phyloP scores from a whole-genome alignment of 352 stramenopile genomes.

The Phytopythium oedochilum region DNA sequence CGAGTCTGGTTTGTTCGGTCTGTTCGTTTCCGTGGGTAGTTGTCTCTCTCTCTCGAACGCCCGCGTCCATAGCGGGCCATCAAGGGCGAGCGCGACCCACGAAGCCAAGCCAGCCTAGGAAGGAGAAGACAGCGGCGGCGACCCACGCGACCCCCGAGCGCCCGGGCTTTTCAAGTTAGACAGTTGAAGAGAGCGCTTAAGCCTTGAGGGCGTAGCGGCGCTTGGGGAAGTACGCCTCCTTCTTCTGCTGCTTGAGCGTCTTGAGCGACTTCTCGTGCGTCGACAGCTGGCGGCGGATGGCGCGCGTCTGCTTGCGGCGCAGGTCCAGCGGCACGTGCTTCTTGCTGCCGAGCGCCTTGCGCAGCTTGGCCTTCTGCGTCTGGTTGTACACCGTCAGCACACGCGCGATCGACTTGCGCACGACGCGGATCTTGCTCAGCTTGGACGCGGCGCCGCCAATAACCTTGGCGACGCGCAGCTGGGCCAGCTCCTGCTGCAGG shows the following conservation, averaged over 20 bases:
- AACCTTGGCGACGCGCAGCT: conserved; percentile 98
- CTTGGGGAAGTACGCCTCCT: conserved; percentile 95
- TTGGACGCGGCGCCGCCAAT: conserved; percentile 98
- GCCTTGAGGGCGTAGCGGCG: conserved; percentile 97
- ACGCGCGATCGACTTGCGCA: conserved; percentile 99
- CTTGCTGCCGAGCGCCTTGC: conserved; percentile 89
- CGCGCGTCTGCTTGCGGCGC: conserved; percentile 98
- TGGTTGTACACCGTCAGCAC: conserved; percentile 99
- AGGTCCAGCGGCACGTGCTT: conserved; percentile 99
- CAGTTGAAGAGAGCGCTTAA: conserved; percentile 52
- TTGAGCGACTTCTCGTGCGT: conserved; percentile 93
- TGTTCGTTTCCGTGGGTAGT: conserved; percentile 3
- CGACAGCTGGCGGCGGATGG: conserved; percentile 95
- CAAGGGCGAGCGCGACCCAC: not conserved
- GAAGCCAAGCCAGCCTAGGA: conserved; percentile 2
- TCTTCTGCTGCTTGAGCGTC: conserved; percentile 94
- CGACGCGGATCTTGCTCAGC: conserved; percentile 99
- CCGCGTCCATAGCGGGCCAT: not conserved
- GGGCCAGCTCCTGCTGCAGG: conserved; percentile 96
- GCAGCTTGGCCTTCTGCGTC: conserved; percentile 97
- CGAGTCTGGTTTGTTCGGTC: not conserved
- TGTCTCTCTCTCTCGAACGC: not conserved
- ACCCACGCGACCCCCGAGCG: not conserved
- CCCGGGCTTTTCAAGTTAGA: conserved; percentile 9
- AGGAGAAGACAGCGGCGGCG: conserved; percentile 3